A percentile compares a stretch with the other conserved stretches of the same genome.
These are phyloP conservation scores for Lasiodiplodia citricola DNA, from an alignment of 2,329 filamentous ascomycete species.

Conservation along the genomic window DNA sequence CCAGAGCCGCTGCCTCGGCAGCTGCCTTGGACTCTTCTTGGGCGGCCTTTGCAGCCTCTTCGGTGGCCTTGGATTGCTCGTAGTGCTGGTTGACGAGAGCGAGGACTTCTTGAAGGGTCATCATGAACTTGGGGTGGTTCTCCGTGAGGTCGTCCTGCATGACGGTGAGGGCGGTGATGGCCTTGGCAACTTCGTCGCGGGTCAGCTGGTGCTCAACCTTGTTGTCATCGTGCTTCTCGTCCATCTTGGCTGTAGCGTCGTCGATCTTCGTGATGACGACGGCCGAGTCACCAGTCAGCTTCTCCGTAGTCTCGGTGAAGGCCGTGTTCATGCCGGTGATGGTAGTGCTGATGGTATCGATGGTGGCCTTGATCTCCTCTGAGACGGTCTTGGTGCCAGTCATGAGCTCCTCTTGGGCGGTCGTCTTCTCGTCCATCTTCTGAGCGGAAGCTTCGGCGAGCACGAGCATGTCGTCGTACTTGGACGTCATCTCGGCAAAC, in stretches of 20 bases:
- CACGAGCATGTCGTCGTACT: slow-evolving; percentile 85
- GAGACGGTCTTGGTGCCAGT: slow-evolving; percentile 77
- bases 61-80: slow-evolving; percentile 75
- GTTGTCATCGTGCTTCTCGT: slow-evolving; percentile 74
- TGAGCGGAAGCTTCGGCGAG: slow-evolving; percentile 75
- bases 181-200: slow-evolving; percentile 78
- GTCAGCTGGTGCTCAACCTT: slow-evolving; percentile 84
- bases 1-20: slow-evolving; percentile 50
- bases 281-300: slow-evolving; percentile 85
- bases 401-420: slow-evolving; percentile 74
- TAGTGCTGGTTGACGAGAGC: slow-evolving; percentile 83
- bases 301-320: slow-evolving; percentile 82
- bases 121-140: slow-evolving; percentile 85
- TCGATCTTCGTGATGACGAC: slow-evolving; percentile 85
- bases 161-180: slow-evolving; percentile 72
- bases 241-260: slow-evolving; percentile 74
- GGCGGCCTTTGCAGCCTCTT: slow-evolving; percentile 41
- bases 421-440: slow-evolving; percentile 73
- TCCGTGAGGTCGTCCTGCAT: slow-evolving; percentile 81
- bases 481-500: slow-evolving; percentile 78
- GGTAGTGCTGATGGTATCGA: slow-evolving; percentile 80
- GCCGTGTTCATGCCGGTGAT: slow-evolving; percentile 58
- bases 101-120: slow-evolving; percentile 85
- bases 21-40: slow-evolving; percentile 40
- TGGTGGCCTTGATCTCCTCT: slow-evolving; percentile 84